Evolutionary conservation across 202 grass and related monocot genomes (phyloP), one percentile per base, ranked within the genome.

Genomic region (Carex sylvatica): DNA sequence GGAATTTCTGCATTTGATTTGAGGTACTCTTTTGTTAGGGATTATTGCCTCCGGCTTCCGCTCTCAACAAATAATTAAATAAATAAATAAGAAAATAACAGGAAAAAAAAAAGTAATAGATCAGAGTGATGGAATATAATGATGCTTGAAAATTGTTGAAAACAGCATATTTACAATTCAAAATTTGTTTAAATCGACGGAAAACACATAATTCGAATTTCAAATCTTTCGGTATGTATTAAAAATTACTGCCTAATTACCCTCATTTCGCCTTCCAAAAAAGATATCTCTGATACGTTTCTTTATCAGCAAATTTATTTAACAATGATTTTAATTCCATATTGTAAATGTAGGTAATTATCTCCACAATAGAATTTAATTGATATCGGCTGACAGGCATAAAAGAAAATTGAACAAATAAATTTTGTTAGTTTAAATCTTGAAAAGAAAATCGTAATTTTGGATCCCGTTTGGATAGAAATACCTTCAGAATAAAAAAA

Each of bases 131-230:
- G 60, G 60, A 62, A 24, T 62, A 8, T 59, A 59, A 6, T 59
- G 55, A 62, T 20, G 60, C 8, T 26, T 62, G 60, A 24, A 62
- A 61, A 20, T 62, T 12, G 20, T 80, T 80, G 46, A 11, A 5
- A 62, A 1, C 81, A 54, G 28, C 24, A 62, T 40, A 65, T 53
- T 53, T 79, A 36, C 46, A 84, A 77, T 78, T 24, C 22, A 68
- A 79, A 84, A 87, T 65, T 80, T 88, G 72, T 87, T 87, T 6
- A 59, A 47, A 65, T 79, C 84, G 82, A 92, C 81, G 82, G 83
- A 80, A 90, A 74, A 84, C 38, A 70, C 73, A 68, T 63, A 46
- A 22, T 16, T 61, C 12, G 16, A 53, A 20, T 51, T 69, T 44
- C 9, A 46, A 12, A 71, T 46, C 35, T 13, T 23, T 23, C 13